Evolutionary conservation across 2,329 filamentous ascomycete species (phyloP), one percentile per base, ranked within the genome.

Genomic region (Beauveria brongniartii): DNA sequence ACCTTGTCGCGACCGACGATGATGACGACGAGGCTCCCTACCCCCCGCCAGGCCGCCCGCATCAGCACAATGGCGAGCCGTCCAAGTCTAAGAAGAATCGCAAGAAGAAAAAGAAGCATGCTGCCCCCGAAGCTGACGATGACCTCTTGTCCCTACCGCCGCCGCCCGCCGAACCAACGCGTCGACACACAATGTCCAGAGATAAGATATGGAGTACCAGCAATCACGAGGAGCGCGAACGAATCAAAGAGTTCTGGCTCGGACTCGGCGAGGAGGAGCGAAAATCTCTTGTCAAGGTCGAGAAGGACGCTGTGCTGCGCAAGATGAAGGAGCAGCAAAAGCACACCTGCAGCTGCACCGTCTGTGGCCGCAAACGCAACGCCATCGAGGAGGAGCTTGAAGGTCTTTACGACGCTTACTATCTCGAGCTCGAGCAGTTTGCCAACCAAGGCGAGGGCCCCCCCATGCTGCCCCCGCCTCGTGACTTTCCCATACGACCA

Each of bases 321-420:
- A 99, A 99, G 80, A 99, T 99, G 94, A 99, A 99, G 80, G 94
- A 99, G 75, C 94, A 99, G 75, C 94, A 99, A 74, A 97, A 97
- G 75, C 92, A 97, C 73, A 97, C 93, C 2, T 99, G 94, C 79
- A 97, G 92, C 73, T 99, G 94, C 75, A 95, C 92, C 5, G 93
- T 99, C 46, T 99, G 94, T 74, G 94, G 94, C 58, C 85, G 94
- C 66, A 99, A 99, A 78, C 86, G 94, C 59, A 96, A 90, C 14
- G 94, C 94, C 44, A 99, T 99, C 67, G 94, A 99, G 75, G 94
- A 99, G 76, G 94, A 99, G 75, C 81, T 99, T 14, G 94, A 99
- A 72, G 92, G 96, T 20, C 83, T 99, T 14, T 99, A 99, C 75
- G 94, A 99, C 77, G 93, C 93, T 64, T 99, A 99, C 76, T 99